Conservation (phyloP, 129 eudicot species). For the Artemisia annua region DNA sequence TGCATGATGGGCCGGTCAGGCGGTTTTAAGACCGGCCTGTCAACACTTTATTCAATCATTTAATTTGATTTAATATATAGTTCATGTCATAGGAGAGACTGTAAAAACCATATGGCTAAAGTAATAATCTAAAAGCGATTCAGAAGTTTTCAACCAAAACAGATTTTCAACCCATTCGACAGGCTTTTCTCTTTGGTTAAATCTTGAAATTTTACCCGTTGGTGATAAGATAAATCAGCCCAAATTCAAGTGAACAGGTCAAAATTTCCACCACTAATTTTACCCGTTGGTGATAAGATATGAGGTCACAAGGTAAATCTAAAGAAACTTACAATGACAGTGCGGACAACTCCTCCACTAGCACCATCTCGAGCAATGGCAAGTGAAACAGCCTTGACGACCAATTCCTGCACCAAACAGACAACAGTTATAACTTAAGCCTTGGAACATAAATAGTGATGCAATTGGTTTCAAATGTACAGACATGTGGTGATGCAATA, state of each 20-base stretch:
- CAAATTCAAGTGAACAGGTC: neutral
- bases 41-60: neutral
- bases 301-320: neutral
- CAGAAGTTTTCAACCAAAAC: no score
- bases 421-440: neutral
- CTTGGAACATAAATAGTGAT: neutral
- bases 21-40: neutral
- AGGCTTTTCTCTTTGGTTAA: neutral
- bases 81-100: no score
- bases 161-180: no score
- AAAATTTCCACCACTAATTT: neutral
- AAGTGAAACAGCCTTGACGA: conserved; percentile 93
- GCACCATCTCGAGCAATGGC: conserved; percentile 99
- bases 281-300: neutral
- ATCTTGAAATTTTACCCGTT: neutral
- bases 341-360: conserved; percentile 95
- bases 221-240: neutral
- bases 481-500: conserved; percentile 10
- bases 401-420: conserved; percentile 57
- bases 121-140: no score
- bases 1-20: no score
- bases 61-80: no score
- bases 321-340: conserved; percentile 71
- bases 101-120: no score
- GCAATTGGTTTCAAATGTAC: no score